Evolutionary conservation across 371 early-diverging fungal species (phyloP).

Genomic region (Mycotypha africana): DNA sequence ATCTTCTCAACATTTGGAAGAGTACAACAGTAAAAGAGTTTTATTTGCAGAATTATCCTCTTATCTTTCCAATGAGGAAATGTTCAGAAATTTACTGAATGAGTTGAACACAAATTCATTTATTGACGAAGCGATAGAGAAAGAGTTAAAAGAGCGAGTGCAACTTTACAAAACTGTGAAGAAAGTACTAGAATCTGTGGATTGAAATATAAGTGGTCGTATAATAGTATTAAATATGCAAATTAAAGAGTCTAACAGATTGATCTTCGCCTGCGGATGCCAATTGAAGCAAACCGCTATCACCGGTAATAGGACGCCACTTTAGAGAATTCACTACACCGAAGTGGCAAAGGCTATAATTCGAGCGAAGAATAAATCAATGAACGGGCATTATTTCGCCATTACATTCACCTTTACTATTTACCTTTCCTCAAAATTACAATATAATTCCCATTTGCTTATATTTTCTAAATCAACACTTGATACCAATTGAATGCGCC

Average conservation of each 20-base stretch:
- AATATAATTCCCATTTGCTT: conserved; percentile 37
- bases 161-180: conserved; percentile 19
- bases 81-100: conserved; percentile 6
- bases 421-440: conserved; percentile 46
- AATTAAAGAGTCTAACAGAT: conserved; percentile 63
- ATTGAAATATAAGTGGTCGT: too few species aligned
- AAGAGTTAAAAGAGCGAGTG: conserved; percentile 17
- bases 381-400: too few species aligned
- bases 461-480: conserved; percentile 12
- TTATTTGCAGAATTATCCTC: conserved; percentile 5
- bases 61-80: background rate
- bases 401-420: too few species aligned
- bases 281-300: conserved; percentile 37
- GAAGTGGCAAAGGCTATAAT: conserved; percentile 50
- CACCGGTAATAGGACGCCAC: conserved; percentile 44
- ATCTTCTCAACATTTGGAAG: conserved; percentile 10
- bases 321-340: conserved; percentile 60
- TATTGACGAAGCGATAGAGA: conserved; percentile 7
- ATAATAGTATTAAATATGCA: too few species aligned
- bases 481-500: conserved; percentile 56
- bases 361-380: too few species aligned
- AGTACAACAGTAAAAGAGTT: conserved; percentile 10
- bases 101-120: conserved; percentile 14
- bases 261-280: conserved; percentile 74
- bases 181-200: conserved; percentile 17